Base-by-base conservation (phyloP, 768 basidiomycete genomes). In the Leucocoprinus sp. region DNA sequence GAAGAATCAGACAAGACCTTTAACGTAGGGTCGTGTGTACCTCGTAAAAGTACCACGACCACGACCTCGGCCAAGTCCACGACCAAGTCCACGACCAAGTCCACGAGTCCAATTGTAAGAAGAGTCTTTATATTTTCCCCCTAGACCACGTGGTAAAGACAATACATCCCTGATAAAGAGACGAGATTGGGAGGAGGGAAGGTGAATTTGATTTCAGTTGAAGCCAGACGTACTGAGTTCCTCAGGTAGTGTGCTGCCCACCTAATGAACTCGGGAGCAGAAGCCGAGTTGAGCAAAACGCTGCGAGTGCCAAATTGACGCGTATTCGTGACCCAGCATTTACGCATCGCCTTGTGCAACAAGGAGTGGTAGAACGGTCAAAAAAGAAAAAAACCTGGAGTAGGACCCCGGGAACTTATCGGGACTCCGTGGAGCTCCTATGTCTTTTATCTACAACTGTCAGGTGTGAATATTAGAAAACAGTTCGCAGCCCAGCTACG, bases 41-140 rank as follows among this genome's bases (percentile, higher is more conserved):
- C 68, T 67, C 55, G 66, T 65, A 27, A 47, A 59, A 33, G 59
- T 57, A 43, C 61, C 57, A 29, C 60, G 47, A 9, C 64, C 57
- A 40, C 64, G 53, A 3, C 45, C 42, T 26, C 64, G 60, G 11
- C 70, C 68, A 24, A 66, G 60, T 9, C 67, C 73, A 55, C 72
- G 61, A 21, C 17, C 8, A 5, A 18, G 19, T 5, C 45, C 45
- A 28, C 46, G 46, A 4, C 46, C 46, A 1, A 38, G 46, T 5
- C 44, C 44, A 38, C 44, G 44, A 36, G 22, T 36, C 37, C 43
- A 31, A 38, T 37, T 22, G 34, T 42, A 34, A 49, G 42, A 45
- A 37, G 26, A n/a, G n/a, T n/a, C n/a, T n/a, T n/a, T n/a, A n/a
- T n/a, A n/a, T n/a, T n/a, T n/a, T n/a, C n/a, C n/a, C n/a, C n/a